These are phyloP conservation scores for Gentiana straminea DNA, from an alignment of 257 asterid genomes.

Conservation along the genomic window DNA sequence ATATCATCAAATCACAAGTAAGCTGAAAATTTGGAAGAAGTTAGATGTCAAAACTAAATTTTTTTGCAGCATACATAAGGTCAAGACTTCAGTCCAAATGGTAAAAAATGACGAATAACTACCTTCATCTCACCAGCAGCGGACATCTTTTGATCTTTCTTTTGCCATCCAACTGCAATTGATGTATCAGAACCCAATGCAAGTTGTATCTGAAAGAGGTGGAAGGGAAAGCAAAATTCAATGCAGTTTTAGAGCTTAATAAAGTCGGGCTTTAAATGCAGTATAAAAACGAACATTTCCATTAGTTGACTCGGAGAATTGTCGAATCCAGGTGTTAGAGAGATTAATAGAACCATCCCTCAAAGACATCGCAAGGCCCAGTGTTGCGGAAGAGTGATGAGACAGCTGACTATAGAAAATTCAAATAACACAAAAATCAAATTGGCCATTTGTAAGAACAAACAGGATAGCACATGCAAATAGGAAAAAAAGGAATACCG, in stretches of 20 bases:
- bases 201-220: conserved; percentile 62
- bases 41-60: background rate
- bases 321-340: conserved; percentile 86
- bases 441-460: conserved; percentile 2
- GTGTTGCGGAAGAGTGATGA: conserved; percentile 63
- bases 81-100: background rate
- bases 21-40: too few relatives aligned
- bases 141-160: conserved; percentile 58
- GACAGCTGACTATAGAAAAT: conserved; percentile 60
- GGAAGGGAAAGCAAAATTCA: background rate
- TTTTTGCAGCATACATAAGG: background rate
- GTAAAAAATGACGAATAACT: conserved; percentile 6
- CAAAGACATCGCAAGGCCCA: conserved; percentile 75
- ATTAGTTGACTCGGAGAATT: conserved; percentile 59
- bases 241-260: background rate
- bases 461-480: conserved; percentile 1
- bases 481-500: conserved; percentile 33
- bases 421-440: background rate
- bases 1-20: too few relatives aligned
- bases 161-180: conserved; percentile 87
- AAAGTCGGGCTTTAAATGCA: background rate
- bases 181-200: conserved; percentile 77
- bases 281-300: conserved; percentile 56
- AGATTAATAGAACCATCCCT: conserved; percentile 88
- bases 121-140: conserved; percentile 95